Base-by-base conservation (phyloP, 371 early-diverging fungal genomes). In the Aphelidium insulamus region DNA sequence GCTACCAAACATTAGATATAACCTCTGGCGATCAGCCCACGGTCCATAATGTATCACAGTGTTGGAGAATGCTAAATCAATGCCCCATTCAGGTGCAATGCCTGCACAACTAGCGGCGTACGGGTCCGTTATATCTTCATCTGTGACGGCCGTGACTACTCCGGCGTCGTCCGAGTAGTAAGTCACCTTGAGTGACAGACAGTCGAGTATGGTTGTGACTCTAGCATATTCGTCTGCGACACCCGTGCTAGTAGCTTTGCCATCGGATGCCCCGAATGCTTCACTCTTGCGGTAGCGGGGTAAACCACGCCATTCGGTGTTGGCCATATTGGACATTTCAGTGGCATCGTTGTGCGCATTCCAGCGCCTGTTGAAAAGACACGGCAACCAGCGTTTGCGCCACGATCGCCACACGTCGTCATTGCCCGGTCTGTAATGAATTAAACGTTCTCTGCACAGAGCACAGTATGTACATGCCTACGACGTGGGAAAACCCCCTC, bases 21-120 rank as follows among this genome's bases (percentile, higher is more conserved):
- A 66, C 67, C 76, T 45, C 35, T 84, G 82, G n/a, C 78, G 60
- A 49, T 79, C 75, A 0, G 81, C 62, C 85, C 85, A 84, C 4
- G 85, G 82, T 0, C 85, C 85, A 45, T 82, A 84, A 18, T 72
- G 59, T 0, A 78, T 28, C 5, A 59, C 54, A 2, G 65, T 70
- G 32, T 75, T 66, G 37, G 54, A 48, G 28, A 72, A 39, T 4
- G 50, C 52, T 3, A 80, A 25, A 3, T 73, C 69, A 2, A 73
- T 45, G 3, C 73, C 72, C 76, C 77, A 77, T 44, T 77, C 69
- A 16, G 82, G 77, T 4, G 66, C 57, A 2, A 63, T 39, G 4
- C 62, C 72, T 2, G 69, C 68, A 38, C 66, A 66, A 14, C 69
- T 66, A 28, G 62, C 48, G 37, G 65, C 60, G 40, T 21, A 54